Conservation (phyloP, 257 asterid species). For the Phtheirospermum japonicum region DNA sequence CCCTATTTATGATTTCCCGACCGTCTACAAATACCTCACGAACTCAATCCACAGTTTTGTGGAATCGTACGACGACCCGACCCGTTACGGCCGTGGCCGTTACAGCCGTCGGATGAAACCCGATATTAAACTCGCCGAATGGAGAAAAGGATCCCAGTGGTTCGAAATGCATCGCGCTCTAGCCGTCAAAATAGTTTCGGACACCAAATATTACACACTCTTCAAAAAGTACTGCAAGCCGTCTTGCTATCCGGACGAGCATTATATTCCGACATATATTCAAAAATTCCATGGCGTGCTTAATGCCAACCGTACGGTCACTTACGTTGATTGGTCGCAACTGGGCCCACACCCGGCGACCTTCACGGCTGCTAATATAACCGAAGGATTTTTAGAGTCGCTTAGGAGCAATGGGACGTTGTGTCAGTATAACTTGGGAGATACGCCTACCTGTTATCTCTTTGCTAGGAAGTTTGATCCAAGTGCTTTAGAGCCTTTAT, state of each 20-base stretch:
- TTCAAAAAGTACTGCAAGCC: conserved; percentile 74
- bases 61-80: conserved; percentile 73
- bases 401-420: conserved; percentile 54
- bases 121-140: conserved; percentile 55
- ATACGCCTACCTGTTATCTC: conserved; percentile 54
- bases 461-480: conserved; percentile 92
- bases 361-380: conserved; percentile 50
- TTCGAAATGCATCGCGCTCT: conserved; percentile 75
- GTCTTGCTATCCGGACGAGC: conserved; percentile 95
- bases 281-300: conserved; percentile 57
- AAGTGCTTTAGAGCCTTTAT: conserved; percentile 63
- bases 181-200: conserved; percentile 66
- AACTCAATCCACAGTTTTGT: conserved; percentile 69
- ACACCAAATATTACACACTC: conserved; percentile 62
- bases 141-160: conserved; percentile 99
- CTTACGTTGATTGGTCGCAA: conserved; percentile 83
- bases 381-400: conserved; percentile 46
- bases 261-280: conserved; percentile 74
- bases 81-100: conserved; percentile 93
- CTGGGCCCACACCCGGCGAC: conserved; percentile 81
- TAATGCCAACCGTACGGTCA: conserved; percentile 73
- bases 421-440: conserved; percentile 56
- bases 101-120: conserved; percentile 80
- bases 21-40: conserved; percentile 65
- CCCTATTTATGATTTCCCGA: conserved; percentile 69